Base-by-base conservation (phyloP, 116 monocot genomes). In the Papilionanthe hybrid region DNA sequence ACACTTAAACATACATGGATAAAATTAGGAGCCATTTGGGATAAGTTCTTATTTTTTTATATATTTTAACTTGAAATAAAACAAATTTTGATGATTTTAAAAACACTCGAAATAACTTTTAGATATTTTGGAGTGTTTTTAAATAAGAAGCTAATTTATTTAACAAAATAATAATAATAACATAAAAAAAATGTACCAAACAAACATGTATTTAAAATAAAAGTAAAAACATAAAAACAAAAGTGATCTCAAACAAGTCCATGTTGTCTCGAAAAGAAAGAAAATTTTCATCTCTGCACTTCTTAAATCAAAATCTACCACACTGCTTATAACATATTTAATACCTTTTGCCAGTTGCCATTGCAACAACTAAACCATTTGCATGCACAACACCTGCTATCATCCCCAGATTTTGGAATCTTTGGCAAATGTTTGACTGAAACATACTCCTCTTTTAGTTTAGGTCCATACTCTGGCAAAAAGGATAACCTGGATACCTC, bases 331-430 rank as follows among this genome's bases (percentile, higher is more conserved):
- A 67, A 75, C 67, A 6, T 19, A 60, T 12, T 30, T 60, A 42
- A 78, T 85, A 97, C 97, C 94, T 92, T 97, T 84, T 94, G 94
- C 97, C 97, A 94, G 76, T 83, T 97, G 66, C 86, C 91, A 84
- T 91, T 87, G 75, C 97, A 97, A 81, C 92, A 97, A 84, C 72
- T 83, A 75, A 92, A 92, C 87, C 85, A 94, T 77, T 75, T 29
- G 60, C 94, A 87, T 63, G 86, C 32, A 79, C 91, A 92, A 49
- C 89, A 94, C 75, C 76, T 87, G 50, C 55, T 79, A 29, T 81
- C 75, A 68, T 83, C 85, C 75, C 63, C 88, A 42, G 28, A 69
- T 71, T 86, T 89, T 60, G 84, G 84, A 85, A 94, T 88, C 85
- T 92, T 89, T 74, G 91, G 91, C 69, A 94, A 86, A 90, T 97